Conservation (phyloP, 73 alveolate genomes). For the Paramecium tetraurelia region DNA sequence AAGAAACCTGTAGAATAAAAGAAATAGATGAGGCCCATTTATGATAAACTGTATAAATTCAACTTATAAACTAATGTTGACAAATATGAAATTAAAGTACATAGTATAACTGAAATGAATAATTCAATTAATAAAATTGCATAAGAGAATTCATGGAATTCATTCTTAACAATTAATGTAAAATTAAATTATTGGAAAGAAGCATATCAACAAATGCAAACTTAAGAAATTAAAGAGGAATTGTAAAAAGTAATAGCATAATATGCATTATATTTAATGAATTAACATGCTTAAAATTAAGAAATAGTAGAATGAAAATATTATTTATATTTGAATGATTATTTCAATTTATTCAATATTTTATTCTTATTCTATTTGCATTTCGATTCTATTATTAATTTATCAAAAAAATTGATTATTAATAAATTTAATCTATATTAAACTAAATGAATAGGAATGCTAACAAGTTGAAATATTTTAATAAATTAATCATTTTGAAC, state of each 20-base stretch:
- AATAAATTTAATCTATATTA: too few species aligned
- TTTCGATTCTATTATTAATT: too few species aligned
- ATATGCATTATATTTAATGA: slow-evolving; percentile 47
- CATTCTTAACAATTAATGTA: slow-evolving; percentile 15
- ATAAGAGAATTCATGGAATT: slow-evolving; percentile 41
- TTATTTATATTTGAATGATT: not conserved
- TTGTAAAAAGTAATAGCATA: slow-evolving; percentile 29
- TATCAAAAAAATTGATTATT: too few species aligned
- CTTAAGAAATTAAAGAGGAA: slow-evolving; percentile 25
- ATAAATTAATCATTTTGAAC: too few species aligned
- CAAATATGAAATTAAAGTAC: slow-evolving; percentile 24
- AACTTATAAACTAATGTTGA: slow-evolving; percentile 20
- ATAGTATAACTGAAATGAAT: slow-evolving; percentile 11
- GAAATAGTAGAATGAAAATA: not conserved
- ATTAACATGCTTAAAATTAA: not conserved
- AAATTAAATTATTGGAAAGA: slow-evolving; percentile 26
- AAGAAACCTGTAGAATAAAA: not conserved
- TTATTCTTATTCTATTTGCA: too few species aligned
- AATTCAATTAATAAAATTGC: not conserved
- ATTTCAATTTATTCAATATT: not conserved
- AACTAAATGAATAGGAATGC: too few species aligned
- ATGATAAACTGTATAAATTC: slow-evolving; percentile 6
- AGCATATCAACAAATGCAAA: not conserved
- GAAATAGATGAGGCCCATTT: not conserved
- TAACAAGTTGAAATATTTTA: too few species aligned